Base-by-base conservation (phyloP, 306 rosid genomes). In the Aeschynomene evenia region DNA sequence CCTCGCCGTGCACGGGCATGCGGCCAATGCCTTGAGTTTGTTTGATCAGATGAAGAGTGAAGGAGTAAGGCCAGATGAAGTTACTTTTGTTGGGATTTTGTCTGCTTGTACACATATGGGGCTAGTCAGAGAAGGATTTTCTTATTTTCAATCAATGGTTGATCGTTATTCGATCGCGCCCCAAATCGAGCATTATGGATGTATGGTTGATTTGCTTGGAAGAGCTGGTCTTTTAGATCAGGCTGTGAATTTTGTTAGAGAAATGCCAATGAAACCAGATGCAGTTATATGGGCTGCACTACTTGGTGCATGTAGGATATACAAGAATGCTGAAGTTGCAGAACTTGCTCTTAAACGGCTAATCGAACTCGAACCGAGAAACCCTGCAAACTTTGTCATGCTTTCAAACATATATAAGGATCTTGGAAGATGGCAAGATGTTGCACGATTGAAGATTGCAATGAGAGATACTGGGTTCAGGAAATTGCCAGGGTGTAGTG, bases 331-430 rank as follows among this genome's bases (percentile, higher is more conserved):
- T 19, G 83, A 74, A 51, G 52, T 82, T 34, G 83, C 83, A 6
- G 97, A 89, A 73, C 19, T 82, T 67, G 88, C 90, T 53, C 82
- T 89, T 61, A 76, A 73, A 24, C 68, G 42, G n/a, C 94, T 87
- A 53, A 78, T 82, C 23, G 82, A 85, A 71, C 84, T 91, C 49
- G 98, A 89, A 81, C 98, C 98, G 0, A 75, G 81, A 11, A 89
- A 87, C 78, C 96, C 96, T 13, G 88, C 91, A 54, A 89, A 91
- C 40, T 87, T 76, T 20, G 98, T 89, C 43, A 67, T 87, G 87
- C 88, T 87, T 18, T 87, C 96, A 0, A 91, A 91, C 80, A 69
- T 91, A 50, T 91, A 91, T 40, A 86, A 87, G 73, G 94, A 89
- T 80, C 83, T 81, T 79, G 89, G 89, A 50, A 86, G 91, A 75